phyloP scores from a whole-genome alignment of 345 rosid species.

The Angophora floribunda region DNA sequence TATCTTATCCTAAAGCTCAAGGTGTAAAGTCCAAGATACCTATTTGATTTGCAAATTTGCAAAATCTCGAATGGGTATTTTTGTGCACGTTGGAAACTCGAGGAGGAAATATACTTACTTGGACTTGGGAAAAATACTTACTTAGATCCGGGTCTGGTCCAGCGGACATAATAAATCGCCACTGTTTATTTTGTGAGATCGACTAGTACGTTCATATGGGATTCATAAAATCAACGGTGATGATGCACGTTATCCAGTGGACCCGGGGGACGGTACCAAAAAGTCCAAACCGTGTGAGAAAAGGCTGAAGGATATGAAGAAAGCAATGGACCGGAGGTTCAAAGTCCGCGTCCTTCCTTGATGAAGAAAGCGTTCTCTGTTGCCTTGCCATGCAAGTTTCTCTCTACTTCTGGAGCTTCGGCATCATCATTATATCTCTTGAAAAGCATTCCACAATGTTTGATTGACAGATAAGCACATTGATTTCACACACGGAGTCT shows the following conservation, averaged over 20 bases:
- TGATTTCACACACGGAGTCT: not conserved
- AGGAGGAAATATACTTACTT: not conserved
- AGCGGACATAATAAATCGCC: not conserved
- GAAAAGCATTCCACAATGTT: rapidly evolving
- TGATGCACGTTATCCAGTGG: not conserved
- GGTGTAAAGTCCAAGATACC: too few relatives aligned
- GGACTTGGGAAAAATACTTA: not conserved
- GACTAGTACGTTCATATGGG: not conserved
- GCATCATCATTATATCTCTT: not conserved
- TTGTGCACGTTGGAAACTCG: rapidly evolving
- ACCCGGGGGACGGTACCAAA: not conserved
- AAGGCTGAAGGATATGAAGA: not conserved
- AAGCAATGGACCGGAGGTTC: not conserved
- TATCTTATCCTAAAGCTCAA: rapidly evolving
- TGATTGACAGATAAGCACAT: rapidly evolving
- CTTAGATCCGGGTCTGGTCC: not conserved
- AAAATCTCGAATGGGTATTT: rapidly evolving
- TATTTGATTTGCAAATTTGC: too few relatives aligned
- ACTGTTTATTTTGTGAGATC: not conserved
- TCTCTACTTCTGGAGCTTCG: not conserved
- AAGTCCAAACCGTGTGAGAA: not conserved
- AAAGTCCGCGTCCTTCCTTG: not conserved
- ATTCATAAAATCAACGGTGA: not conserved
- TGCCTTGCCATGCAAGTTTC: not conserved
- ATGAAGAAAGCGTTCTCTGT: not conserved